Conservation (phyloP, 805 yeast species). For the Starmera quercuum region DNA sequence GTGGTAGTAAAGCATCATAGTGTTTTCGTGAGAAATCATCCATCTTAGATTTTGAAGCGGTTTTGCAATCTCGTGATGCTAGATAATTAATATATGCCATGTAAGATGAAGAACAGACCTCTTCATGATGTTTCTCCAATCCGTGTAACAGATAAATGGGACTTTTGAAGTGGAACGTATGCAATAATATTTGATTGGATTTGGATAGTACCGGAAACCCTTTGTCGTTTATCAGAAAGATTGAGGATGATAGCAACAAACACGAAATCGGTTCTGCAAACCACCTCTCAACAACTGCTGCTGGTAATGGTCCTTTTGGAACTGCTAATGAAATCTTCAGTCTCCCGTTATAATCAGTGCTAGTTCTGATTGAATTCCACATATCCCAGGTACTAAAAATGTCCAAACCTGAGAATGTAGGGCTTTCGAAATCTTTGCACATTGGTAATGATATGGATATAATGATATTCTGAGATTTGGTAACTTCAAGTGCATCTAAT, state of each 20-base stretch:
- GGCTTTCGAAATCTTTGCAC: conserved; percentile 33
- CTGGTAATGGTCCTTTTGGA: conserved; percentile 52
- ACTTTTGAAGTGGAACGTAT: conserved; percentile 32
- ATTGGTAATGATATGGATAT: conserved; percentile 42
- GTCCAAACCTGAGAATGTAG: conserved; percentile 25
- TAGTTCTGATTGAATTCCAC: conserved; percentile 58
- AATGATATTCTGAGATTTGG: conserved; percentile 18
- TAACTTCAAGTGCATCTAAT: conserved; percentile 23
- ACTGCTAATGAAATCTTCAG: conserved; percentile 70
- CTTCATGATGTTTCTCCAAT: conserved; percentile 31
- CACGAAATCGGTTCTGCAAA: conserved; percentile 58
- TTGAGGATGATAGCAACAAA: conserved; percentile 45
- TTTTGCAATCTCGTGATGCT: conserved; percentile 21
- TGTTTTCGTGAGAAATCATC: conserved; percentile 24
- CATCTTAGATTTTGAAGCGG: conserved; percentile 18
- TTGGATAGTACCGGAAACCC: conserved; percentile 60
- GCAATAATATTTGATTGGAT: conserved; percentile 42
- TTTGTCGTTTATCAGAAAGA: conserved; percentile 52
- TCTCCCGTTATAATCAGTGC: conserved; percentile 45
- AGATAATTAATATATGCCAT: conserved; percentile 37
- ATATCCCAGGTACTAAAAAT: conserved; percentile 63
- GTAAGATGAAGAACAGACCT: conserved; percentile 27
- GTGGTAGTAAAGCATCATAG: conserved; percentile 31
- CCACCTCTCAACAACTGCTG: conserved; percentile 51
- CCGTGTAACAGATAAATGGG: conserved; percentile 48